A percentile compares a stretch with the other conserved stretches of the same genome.
These are phyloP conservation scores for Nicotiana rustica DNA, from an alignment of 305 asterid species.

Conservation along the genomic window DNA sequence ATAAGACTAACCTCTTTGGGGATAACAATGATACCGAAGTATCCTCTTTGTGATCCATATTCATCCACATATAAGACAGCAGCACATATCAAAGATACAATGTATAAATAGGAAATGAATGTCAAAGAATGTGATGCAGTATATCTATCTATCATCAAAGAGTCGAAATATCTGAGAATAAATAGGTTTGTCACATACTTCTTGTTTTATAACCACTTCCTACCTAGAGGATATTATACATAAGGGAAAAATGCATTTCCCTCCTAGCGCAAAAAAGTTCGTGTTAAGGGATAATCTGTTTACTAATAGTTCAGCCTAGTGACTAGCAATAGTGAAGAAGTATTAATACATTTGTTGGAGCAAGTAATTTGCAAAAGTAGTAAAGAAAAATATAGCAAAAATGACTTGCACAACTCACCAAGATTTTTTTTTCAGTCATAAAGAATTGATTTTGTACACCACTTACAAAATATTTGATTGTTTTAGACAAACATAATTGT, in stretches of 20 bases:
- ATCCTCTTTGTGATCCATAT: conserved; percentile 38
- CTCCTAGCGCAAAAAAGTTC: neutral
- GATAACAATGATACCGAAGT: conserved; percentile 12
- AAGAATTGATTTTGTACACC: no score
- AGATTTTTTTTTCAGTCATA: no score
- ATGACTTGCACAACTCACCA: no score
- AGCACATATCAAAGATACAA: neutral
- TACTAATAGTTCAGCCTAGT: no score
- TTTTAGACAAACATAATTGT: no score
- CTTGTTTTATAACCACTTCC: conserved; percentile 20
- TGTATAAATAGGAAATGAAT: conserved; percentile 4
- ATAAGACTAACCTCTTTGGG: conserved; percentile 43
- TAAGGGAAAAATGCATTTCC: neutral
- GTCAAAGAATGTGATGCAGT: neutral
- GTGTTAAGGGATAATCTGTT: neutral
- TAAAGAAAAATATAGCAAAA: no score
- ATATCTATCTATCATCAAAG: neutral
- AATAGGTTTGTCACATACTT: conserved; percentile 19
- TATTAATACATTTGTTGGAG: no score
- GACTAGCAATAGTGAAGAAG: no score
- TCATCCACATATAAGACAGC: neutral
- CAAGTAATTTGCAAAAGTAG: no score
- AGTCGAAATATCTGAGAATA: neutral
- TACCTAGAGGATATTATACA: neutral
- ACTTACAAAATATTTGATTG: no score